Base-by-base conservation (phyloP, 768 basidiomycete species). In the Leucosporidium yakuticum region DNA sequence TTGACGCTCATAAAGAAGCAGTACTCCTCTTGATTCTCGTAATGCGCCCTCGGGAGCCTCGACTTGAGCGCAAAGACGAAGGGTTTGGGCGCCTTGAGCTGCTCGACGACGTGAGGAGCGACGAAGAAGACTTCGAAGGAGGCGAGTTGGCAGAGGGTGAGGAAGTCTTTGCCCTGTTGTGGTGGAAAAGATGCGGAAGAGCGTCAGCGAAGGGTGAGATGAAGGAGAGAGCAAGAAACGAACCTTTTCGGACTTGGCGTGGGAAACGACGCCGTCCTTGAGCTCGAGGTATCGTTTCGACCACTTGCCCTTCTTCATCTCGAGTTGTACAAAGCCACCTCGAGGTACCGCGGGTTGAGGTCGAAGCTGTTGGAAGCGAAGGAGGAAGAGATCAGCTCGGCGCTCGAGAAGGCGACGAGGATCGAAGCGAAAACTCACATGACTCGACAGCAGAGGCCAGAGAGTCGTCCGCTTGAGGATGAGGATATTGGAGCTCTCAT, bases 301-400 rank as follows among this genome's bases (percentile, higher is more conserved):
- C 96, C 95, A 99, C 79, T 96, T 96, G 47, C 92, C 92, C 67
- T 88, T 85, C 80, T 95, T 97, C 55, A 81, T 82, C 80, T 95
- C 91, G 84, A 87, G 89, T 77, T 97, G 90, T 31, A 97, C 85
- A 75, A 86, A 92, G 9, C 88, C 83, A 74, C 5, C 73, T 77
- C 60, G 83, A 81, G 29, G 81, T 80, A 66, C 78, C 78, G 7
- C 36, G 49, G 62, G 71, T 9, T 62, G 29, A 21, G 53, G 39
- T 47, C 65, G 56, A 65, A 61, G 69, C 55, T 53, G 32, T 17
- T 7, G 39, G 1, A 12, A 14, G n/a, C 12, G 51, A 23, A 53
- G 27, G 27, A 23, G 21, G 3, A 12, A 4, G n/a, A 14, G 14
- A 7, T n/a, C 20, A 81, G 85, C 71, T 73, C 27, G 27, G 29